Evolutionary conservation across 331 rosid species (phyloP).

Genomic region (Ulmus americana): DNA sequence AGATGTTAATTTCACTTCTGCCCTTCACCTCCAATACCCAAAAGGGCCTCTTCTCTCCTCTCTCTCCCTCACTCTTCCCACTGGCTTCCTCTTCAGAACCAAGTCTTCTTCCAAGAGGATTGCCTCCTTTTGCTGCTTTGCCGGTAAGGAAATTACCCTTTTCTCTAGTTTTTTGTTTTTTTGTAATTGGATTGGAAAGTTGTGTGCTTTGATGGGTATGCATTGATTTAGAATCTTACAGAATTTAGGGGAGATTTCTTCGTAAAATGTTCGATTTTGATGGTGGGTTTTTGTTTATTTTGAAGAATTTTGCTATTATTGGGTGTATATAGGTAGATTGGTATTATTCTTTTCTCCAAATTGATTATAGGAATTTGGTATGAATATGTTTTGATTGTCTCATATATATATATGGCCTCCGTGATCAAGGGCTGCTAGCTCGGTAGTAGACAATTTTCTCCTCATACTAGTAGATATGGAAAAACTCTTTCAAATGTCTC

Average conservation of each 20-base stretch:
- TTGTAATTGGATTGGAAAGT: not conserved
- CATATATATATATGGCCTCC: too few relatives aligned
- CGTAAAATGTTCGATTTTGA: not conserved
- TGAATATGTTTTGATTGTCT: too few relatives aligned
- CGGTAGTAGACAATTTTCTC: too few relatives aligned
- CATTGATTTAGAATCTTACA: not conserved
- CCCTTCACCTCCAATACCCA: constrained; percentile 17
- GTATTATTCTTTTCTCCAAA: not conserved
- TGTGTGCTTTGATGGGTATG: constrained; percentile 2
- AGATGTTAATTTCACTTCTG: constrained; percentile 3
- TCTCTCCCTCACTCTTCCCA: constrained; percentile 19
- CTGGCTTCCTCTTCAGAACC: constrained; percentile 22
- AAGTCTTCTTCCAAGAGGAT: constrained; percentile 27
- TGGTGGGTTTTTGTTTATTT: constrained; percentile 6
- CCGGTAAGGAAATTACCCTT: constrained; percentile 37
- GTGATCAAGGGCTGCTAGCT: too few relatives aligned
- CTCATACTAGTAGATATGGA: too few relatives aligned
- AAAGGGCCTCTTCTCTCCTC: constrained; percentile 25
- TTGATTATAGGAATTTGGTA: not conserved
- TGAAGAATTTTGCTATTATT: not conserved
- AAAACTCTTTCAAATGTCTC: not conserved
- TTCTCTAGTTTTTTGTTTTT: not conserved
- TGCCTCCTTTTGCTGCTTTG: constrained; percentile 51
- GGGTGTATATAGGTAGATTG: not conserved
- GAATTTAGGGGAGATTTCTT: not conserved